These are phyloP conservation scores for Aspergillus eucalypticola DNA, from an alignment of 2,329 filamentous ascomycete species.

Conservation along the genomic window DNA sequence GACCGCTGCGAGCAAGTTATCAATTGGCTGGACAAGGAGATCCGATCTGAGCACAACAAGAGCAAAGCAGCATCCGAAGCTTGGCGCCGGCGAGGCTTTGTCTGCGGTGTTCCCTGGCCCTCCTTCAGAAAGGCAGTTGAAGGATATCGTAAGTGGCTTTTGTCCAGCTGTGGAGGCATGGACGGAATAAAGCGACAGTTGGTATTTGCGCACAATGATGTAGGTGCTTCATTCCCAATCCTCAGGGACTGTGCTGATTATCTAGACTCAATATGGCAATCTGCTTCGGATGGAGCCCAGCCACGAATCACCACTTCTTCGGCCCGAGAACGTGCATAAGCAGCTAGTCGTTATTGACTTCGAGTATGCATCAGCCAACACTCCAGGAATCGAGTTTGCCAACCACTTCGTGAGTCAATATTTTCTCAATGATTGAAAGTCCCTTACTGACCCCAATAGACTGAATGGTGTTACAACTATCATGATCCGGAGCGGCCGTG, in stretches of 20 bases:
- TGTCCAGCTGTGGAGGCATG: constrained; percentile 67
- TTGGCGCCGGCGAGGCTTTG: constrained; percentile 71
- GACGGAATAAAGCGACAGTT: constrained; percentile 70
- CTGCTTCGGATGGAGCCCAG: constrained; percentile 75
- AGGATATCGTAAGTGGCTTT: constrained; percentile 74
- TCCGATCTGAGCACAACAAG: constrained; percentile 51
- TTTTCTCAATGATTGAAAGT: too few relatives aligned
- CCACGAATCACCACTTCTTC: constrained; percentile 77
- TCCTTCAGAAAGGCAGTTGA: constrained; percentile 73
- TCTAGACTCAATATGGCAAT: constrained; percentile 94
- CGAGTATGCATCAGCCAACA: constrained; percentile 91
- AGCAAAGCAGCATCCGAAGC: constrained; percentile 47
- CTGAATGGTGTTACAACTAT: constrained; percentile 98
- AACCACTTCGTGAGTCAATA: constrained; percentile 79
- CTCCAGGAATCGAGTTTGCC: constrained; percentile 84
- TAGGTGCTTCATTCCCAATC: constrained; percentile 48
- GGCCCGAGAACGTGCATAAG: constrained; percentile 91
- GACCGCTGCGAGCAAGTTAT: constrained; percentile 58
- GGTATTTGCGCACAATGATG: constrained; percentile 97
- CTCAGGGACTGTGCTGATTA: constrained; percentile 18
- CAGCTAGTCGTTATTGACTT: constrained; percentile 98
- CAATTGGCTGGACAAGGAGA: constrained; percentile 58
- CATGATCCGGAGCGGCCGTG: constrained; percentile 68
- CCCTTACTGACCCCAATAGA: constrained; percentile 41
- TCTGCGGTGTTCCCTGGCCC: constrained; percentile 83